phyloP scores from a whole-genome alignment of 306 rosid genomes.

The Castanea mollissima region DNA sequence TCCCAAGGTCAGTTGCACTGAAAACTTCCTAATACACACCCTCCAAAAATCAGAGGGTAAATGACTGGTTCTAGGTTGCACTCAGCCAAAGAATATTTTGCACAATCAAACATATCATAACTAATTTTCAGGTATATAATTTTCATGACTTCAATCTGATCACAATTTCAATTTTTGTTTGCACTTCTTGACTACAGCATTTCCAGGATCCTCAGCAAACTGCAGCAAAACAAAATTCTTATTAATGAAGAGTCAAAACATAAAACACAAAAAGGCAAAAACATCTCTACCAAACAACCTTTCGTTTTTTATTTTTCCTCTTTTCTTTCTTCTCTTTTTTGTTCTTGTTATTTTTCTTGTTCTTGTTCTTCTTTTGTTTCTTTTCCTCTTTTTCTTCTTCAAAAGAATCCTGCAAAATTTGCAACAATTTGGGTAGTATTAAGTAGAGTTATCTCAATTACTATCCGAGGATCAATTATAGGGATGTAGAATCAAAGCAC shows the following conservation, averaged over 20 bases:
- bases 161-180: slow-evolving; percentile 48
- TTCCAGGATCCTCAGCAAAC: slow-evolving; percentile 41
- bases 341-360: too few species aligned
- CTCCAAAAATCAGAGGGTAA: background rate
- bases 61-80: background rate
- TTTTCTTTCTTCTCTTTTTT: slow-evolving; percentile 9
- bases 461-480: background rate
- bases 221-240: slow-evolving; percentile 31
- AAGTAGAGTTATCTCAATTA: background rate
- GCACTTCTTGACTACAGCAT: slow-evolving; percentile 36
- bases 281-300: slow-evolving; percentile 38
- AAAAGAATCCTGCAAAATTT: slow-evolving; percentile 28
- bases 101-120: background rate
- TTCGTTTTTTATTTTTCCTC: slow-evolving; percentile 50
- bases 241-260: background rate
- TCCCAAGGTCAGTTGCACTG: background rate
- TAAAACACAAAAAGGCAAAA: slow-evolving; percentile 17
- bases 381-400: slow-evolving; percentile 48
- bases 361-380: slow-evolving; percentile 23
- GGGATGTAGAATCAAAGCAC: slow-evolving; percentile 29
- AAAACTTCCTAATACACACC: background rate
- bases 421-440: slow-evolving; percentile 4
- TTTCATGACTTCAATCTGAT: background rate
- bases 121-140: slow-evolving; percentile 2
- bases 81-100: background rate